Base-by-base conservation (phyloP, 306 rosid genomes). In the Vigna reflexopilosa region DNA sequence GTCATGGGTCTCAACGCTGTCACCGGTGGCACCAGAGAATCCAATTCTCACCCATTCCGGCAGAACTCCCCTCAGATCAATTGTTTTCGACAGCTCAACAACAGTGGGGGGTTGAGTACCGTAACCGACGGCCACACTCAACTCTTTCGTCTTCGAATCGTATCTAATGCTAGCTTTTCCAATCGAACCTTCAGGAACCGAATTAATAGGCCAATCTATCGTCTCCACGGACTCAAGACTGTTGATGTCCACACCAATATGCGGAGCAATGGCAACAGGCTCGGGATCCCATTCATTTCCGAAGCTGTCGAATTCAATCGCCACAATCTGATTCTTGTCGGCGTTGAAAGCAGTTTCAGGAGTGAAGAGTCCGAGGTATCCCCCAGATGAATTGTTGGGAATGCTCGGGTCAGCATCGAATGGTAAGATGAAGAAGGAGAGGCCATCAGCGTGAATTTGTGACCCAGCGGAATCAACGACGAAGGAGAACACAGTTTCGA, bases 381-480 rank as follows among this genome's bases (percentile, higher is more conserved):
- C 79, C 1, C 79, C 79, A 0, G 32, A 2, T 5, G 96, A 89
- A 6, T 84, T 71, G 0, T 3, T 5, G 0, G 90, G 96, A 34
- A 89, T 66, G 0, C 5, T 8, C 0, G 70, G 17, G 16, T 73
- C 74, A 3, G 83, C 58, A 0, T 78, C 77, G n/a, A 72, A 78
- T 7, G 93, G 88, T 1, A 78, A 55, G 50, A 91, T 58, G 77
- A 91, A 87, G 80, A 91, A 91, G 14, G 89, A 42, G 0, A 91
- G 26, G 19, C 90, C 96, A 44, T 91, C 90, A 1, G 83, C 93
- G 20, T 44, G 55, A 19, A 67, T 45, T 45, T 6, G 4, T 14
- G 44, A 26, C 28, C 45, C 22, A 26, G 44, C 44, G 1, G 40
- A 7, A 28, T 69, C 44, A 1, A 69, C 45, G 26, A 69, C 74